Evolutionary conservation across 306 rosid species (phyloP), one percentile per base, ranked within the genome.

Genomic region (Inga laurina): DNA sequence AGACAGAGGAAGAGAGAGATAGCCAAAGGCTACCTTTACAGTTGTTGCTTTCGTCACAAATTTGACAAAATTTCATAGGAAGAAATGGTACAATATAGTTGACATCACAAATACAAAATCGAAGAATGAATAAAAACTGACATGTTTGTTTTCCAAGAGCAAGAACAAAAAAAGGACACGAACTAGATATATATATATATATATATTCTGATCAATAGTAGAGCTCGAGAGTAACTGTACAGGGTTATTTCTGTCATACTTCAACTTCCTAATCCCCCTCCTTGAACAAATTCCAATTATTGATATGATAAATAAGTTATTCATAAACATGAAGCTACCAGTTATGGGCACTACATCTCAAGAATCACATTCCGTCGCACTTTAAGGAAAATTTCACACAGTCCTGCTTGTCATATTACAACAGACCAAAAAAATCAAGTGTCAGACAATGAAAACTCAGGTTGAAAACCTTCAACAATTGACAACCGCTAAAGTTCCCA

Each of bases 11-110:
- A 85, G 69, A 52, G 43, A 37, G 72, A 15, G 22, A 34, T 13
- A 3, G 41, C 64, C 8, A 13, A 19, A 51, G 74, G 51, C 27
- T 44, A 16, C 27, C 41, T 14, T 65, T 39, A 35, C 24, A 71
- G 69, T n/a, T 78, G 45, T 56, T 77, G 85, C 57, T 70, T 81
- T 9, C 49, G 61, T 54, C 79, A 75, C 68, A 66, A 54, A 70
- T 70, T 72, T 18, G 13, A 21, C 41, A 27, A 61, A 61, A 24
- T 64, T 65, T 52, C 24, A 18, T 19, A 7, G 62, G 27, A 54
- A 73, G 62, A 37, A 68, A 8, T 22, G 2, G 35, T 24, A 46
- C 18, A 8, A 56, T 56, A 22, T 46, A 22, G 10, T 51, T 37
- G 27, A 22, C 32, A 18, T 57, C 61, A 61, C 16, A 43, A 41